Percentiles rank a stretch among this genome's conserved stretches.
phyloP scores from a whole-genome alignment of 2,329 filamentous ascomycete genomes.

The Phaeosphaeriaceae sp. region DNA sequence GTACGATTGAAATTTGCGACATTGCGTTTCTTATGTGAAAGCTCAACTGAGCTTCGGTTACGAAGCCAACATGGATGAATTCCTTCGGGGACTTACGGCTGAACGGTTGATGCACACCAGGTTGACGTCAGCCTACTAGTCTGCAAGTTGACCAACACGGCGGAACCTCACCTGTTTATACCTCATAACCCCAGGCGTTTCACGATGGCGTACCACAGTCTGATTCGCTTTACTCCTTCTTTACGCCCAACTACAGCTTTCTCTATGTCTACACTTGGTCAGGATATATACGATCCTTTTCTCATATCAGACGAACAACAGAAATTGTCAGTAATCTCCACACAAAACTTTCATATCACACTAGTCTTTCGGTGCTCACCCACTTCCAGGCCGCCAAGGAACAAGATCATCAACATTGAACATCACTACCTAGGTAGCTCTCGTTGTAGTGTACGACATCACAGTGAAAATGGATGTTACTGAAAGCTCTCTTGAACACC shows the following conservation, averaged over 20 bases:
- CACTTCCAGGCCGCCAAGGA: constrained; percentile 10
- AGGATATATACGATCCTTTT: constrained; percentile 13
- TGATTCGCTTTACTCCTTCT: constrained; percentile 12
- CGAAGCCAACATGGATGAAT: not conserved
- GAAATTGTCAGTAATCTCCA: constrained; percentile 22
- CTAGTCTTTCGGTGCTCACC: constrained; percentile 17
- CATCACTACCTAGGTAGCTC: constrained; percentile 8
- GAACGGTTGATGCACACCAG: constrained; percentile 6
- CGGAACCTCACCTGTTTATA: constrained; percentile 30
- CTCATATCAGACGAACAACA: constrained; percentile 17
- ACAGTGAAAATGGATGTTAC: not conserved
- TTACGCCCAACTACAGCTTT: constrained; percentile 11
- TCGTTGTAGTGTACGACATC: constrained; percentile 6
- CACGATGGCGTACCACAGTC: constrained; percentile 9
- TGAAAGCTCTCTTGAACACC: constrained; percentile 2
- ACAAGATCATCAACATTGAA: constrained; percentile 12
- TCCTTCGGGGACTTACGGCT: constrained; percentile 29
- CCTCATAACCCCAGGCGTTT: constrained; percentile 21
- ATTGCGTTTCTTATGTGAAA: too few relatives aligned
- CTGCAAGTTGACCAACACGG: constrained; percentile 14
- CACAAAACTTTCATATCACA: constrained; percentile 14
- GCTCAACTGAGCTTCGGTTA: too few relatives aligned
- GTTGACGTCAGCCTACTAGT: constrained; percentile 25
- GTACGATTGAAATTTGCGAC: too few relatives aligned
- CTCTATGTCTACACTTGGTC: constrained; percentile 25